Percentiles rank a stretch among this genome's conserved stretches.
Conservation (phyloP, 2,329 filamentous ascomycete genomes). For the Fonsecaea pedrosoi region DNA sequence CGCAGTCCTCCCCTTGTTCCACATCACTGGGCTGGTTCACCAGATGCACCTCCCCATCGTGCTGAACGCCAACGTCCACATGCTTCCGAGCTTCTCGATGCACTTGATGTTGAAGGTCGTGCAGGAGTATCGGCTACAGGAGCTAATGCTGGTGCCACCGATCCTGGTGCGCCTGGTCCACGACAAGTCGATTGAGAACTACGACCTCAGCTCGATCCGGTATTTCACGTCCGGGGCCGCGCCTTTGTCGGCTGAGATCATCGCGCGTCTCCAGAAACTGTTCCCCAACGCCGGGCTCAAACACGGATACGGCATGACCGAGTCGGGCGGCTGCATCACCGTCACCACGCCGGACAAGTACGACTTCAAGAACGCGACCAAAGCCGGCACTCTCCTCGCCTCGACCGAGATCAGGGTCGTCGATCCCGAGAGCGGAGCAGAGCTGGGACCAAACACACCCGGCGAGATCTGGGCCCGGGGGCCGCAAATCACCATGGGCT, state of each 20-base stretch:
- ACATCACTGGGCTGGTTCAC: conserved; percentile 66
- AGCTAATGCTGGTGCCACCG: conserved; percentile 66
- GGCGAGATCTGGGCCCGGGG: conserved; percentile 74
- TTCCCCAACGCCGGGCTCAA: conserved; percentile 68
- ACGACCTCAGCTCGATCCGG: conserved; percentile 63
- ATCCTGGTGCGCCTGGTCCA: conserved; percentile 67
- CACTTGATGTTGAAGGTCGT: conserved; percentile 62
- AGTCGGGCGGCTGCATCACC: conserved; percentile 68
- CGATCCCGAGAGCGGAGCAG: conserved; percentile 57
- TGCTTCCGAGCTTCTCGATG: conserved; percentile 69
- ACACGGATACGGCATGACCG: conserved; percentile 73
- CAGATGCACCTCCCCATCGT: conserved; percentile 67
- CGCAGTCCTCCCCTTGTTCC: conserved; percentile 66
- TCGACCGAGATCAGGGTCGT: conserved; percentile 66
- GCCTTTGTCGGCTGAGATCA: conserved; percentile 63
- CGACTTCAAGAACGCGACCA: conserved; percentile 63
- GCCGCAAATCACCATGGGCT: conserved; percentile 80
- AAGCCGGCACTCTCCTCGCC: conserved; percentile 55
- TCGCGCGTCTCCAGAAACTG: conserved; percentile 61
- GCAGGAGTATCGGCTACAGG: conserved; percentile 59
- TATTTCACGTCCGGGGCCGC: conserved; percentile 68
- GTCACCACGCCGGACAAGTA: conserved; percentile 64
- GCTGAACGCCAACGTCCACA: conserved; percentile 70
- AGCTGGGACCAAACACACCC: conserved; percentile 59
- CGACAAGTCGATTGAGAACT: conserved; percentile 57